These are phyloP conservation scores for Populus deltoides DNA, from an alignment of 345 rosid species.

Conservation along the genomic window DNA sequence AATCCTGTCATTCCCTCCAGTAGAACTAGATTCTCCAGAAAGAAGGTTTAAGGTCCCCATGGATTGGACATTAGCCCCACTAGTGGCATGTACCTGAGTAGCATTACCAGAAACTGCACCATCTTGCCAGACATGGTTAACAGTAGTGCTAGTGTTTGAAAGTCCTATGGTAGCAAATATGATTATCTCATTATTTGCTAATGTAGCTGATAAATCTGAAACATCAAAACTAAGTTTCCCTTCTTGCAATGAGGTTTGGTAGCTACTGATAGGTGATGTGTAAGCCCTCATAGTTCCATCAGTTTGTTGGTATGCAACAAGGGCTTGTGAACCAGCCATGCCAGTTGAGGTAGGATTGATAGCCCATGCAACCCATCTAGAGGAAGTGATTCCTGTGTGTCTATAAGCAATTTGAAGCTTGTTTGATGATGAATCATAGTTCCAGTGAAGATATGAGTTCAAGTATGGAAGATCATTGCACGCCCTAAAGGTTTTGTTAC, in stretches of 20 bases:
- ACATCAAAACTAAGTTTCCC: conserved; percentile 68
- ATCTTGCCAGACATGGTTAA: conserved; percentile 87
- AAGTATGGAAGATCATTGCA: conserved; percentile 76
- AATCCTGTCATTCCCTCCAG: conserved; percentile 38
- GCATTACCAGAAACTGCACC: conserved; percentile 51
- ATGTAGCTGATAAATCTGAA: conserved; percentile 53
- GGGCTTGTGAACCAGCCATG: conserved; percentile 81
- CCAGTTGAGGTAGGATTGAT: conserved; percentile 63
- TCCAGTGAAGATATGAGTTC: conserved; percentile 69
- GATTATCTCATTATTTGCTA: conserved; percentile 52
- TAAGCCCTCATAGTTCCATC: conserved; percentile 63
- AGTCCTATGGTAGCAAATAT: conserved; percentile 62
- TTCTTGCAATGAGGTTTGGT: conserved; percentile 45
- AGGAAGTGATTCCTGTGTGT: conserved; percentile 45
- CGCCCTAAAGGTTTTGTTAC: conserved; percentile 52
- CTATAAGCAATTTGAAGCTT: conserved; percentile 71
- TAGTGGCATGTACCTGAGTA: conserved; percentile 42
- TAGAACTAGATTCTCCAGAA: conserved; percentile 44
- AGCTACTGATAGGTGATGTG: conserved; percentile 54
- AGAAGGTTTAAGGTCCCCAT: conserved; percentile 57
- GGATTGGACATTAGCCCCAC: conserved; percentile 59
- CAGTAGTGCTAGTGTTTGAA: conserved; percentile 25
- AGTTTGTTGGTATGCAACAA: conserved; percentile 61
- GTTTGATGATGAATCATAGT: conserved; percentile 49
- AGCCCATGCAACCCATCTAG: conserved; percentile 89